Evolutionary conservation across 192 early-diverging fungal genomes (phyloP).

Genomic region (Mortierella hygrophila): DNA sequence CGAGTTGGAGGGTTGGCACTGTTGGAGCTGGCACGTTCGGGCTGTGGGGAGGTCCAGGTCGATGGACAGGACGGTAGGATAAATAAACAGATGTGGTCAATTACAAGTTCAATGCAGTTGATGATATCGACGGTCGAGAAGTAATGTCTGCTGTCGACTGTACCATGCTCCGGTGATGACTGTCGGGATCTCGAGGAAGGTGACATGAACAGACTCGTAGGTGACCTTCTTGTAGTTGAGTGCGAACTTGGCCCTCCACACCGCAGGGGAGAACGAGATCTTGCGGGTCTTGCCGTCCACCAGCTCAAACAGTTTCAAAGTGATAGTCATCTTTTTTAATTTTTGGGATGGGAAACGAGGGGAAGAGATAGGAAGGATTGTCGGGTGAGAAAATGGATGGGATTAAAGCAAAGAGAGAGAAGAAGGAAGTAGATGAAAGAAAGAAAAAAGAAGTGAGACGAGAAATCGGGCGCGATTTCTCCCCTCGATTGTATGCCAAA

Average conservation of each 20-base stretch:
- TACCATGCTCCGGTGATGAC: constrained; percentile 37
- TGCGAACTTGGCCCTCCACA: constrained; percentile 50
- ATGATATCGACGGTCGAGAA: too few relatives aligned
- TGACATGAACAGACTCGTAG: constrained; percentile 37
- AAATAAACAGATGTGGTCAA: background rate
- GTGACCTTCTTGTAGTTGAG: constrained; percentile 35
- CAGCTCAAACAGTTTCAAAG: constrained; percentile 46
- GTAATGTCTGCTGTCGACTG: background rate
- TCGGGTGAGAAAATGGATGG: background rate
- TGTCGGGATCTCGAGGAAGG: constrained; percentile 36
- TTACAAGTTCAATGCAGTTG: background rate
- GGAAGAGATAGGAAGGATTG: background rate
- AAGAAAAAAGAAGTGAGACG: background rate
- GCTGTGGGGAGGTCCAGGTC: background rate
- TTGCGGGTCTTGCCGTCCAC: constrained; percentile 49
- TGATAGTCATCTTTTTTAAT: constrained; percentile 12
- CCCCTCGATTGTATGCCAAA: background rate
- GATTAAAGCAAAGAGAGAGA: background rate
- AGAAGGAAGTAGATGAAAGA: background rate
- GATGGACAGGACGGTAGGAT: background rate
- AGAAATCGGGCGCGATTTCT: background rate
- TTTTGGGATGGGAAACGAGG: background rate
- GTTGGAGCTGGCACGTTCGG: constrained; percentile 44
- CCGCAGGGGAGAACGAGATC: constrained; percentile 44
- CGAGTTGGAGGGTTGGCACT: constrained; percentile 55